Evolutionary conservation across 768 basidiomycete genomes (phyloP).

Genomic region (Mycena maculata): DNA sequence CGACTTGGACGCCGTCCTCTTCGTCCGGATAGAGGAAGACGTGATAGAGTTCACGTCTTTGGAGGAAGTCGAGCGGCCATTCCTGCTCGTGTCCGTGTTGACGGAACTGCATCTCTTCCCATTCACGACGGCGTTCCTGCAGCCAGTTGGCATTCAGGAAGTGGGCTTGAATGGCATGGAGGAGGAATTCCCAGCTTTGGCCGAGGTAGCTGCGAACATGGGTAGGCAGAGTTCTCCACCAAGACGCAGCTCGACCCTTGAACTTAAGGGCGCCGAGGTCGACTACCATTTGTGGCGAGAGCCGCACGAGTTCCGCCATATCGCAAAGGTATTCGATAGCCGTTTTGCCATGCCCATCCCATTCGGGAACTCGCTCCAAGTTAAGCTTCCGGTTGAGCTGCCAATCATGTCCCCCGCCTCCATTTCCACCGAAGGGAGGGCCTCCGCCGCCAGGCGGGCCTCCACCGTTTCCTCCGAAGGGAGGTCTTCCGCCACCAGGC

Average conservation of each 20-base stretch:
- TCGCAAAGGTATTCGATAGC: conserved; percentile 4
- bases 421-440: background rate
- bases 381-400: conserved; percentile 8
- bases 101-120: conserved; percentile 16
- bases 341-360: conserved; percentile 5
- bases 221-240: conserved; percentile 3
- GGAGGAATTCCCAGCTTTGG: background rate
- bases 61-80: conserved; percentile 11
- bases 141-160: conserved; percentile 21
- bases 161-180: conserved; percentile 4
- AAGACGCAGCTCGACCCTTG: background rate
- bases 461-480: no score
- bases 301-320: conserved; percentile 1
- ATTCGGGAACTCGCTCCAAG: background rate
- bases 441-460: conserved; percentile 1
- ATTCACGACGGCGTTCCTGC: background rate
- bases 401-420: background rate
- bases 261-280: conserved; percentile 17
- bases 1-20: background rate
- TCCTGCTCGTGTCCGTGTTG: background rate
- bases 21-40: conserved; percentile 2
- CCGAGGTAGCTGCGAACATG: background rate
- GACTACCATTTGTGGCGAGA: conserved; percentile 12
- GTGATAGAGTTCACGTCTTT: background rate
- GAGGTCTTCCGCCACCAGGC: background rate